Conservation (phyloP, 345 rosid genomes). For the Limnanthes douglasii region DNA sequence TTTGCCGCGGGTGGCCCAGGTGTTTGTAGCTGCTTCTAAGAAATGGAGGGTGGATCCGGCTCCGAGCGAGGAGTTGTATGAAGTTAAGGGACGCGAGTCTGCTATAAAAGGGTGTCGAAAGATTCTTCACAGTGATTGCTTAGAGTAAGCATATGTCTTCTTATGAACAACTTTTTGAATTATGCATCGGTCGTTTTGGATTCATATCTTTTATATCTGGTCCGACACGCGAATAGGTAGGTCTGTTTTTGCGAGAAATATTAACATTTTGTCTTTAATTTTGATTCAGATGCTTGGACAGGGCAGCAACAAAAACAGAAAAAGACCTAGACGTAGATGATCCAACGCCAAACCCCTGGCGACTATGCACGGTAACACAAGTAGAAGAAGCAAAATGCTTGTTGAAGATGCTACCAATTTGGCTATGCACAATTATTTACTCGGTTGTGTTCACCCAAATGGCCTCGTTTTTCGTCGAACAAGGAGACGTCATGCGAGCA, state of each 20-base stretch:
- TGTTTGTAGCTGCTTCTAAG: slow-evolving; percentile 32
- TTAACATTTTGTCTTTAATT: background rate
- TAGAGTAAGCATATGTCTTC: slow-evolving; percentile 13
- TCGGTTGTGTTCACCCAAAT: slow-evolving; percentile 66
- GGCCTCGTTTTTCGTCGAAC: slow-evolving; percentile 61
- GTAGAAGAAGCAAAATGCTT: slow-evolving; percentile 73
- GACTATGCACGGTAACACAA: slow-evolving; percentile 79
- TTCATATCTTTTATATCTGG: background rate
- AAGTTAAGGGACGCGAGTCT: slow-evolving; percentile 47
- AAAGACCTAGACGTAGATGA: slow-evolving; percentile 18
- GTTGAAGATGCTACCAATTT: slow-evolving; percentile 46
- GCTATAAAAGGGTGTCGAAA: slow-evolving; percentile 78
- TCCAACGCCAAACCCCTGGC: slow-evolving; percentile 32
- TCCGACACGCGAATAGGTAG: background rate
- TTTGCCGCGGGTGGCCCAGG: slow-evolving; percentile 62
- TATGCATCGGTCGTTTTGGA: background rate
- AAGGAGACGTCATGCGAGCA: slow-evolving; percentile 62
- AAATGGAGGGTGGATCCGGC: slow-evolving; percentile 30
- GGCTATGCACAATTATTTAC: slow-evolving; percentile 64
- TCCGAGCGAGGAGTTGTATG: slow-evolving; percentile 25
- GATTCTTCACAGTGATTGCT: slow-evolving; percentile 47
- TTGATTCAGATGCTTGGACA: slow-evolving; percentile 50
- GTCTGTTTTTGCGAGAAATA: background rate
- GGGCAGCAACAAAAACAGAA: slow-evolving; percentile 65
- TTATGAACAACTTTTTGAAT: background rate